Evolutionary conservation across 2,329 filamentous ascomycete genomes (phyloP), one percentile per base, ranked within the genome.

Genomic region (Cladosporium colombiae): DNA sequence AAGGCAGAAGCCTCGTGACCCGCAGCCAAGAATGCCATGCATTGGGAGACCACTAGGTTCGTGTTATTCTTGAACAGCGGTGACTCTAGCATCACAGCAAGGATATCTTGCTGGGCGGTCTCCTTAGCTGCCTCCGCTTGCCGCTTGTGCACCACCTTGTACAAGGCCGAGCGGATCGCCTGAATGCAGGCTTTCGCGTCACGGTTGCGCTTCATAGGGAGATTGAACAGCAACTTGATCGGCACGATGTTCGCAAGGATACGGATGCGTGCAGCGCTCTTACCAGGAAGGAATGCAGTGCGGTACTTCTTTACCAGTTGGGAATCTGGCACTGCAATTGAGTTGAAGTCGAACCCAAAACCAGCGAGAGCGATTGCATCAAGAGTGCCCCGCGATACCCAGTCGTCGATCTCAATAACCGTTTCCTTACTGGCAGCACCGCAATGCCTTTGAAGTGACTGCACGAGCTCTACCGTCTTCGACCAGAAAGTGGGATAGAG

Each of bases 401-500:
- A 84, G 35, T 79, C 77, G 29, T 77, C 74, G 8, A 83, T 78
- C 46, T 83, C 79, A 6, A 83, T 71, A 5, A 79, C 74, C 8
- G 23, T 49, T 1, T 35, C n/a, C n/a, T 25, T 1, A 14, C 44
- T 6, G 23, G 11, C n/a, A 2, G 23, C 25, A 2, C 8, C 27
- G 6, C 61, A 44, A 8, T 56, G 27, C 7, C 27, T 2, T 23
- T 55, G 44, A 2, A 65, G 44, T 6, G 55, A 65, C 10, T 29
- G 29, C 1, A 65, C 46, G 6, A 65, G 57, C 64, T 61, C 64
- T 1, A 59, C 35, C 0, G 57, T 61, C 78, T 96, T 96, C 23
- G 79, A 73, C 92, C 92, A 97, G 77, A 97, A 96, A 6, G 90
- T 80, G 0, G 92, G 89, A 72, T 96, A 95, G 16, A 97, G 80